Percentiles rank a stretch among this genome's conserved stretches.
phyloP scores from a whole-genome alignment of 2,329 filamentous ascomycete genomes.

The Scedosporium dehoogii region DNA sequence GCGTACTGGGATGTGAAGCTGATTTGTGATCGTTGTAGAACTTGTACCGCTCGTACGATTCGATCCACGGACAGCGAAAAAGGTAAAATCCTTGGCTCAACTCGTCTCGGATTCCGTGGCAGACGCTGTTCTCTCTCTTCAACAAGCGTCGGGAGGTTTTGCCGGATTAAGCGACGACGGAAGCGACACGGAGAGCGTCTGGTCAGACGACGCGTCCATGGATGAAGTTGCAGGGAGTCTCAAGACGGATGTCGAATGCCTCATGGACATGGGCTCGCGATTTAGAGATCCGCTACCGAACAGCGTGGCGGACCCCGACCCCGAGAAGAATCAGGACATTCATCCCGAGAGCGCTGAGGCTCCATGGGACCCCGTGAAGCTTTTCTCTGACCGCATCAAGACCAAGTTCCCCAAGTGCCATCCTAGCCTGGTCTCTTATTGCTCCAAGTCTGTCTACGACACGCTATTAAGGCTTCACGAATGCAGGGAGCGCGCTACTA shows the following conservation, averaged over 20 bases:
- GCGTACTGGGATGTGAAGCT: too few relatives aligned
- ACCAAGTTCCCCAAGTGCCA: background rate
- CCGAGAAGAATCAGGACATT: background rate
- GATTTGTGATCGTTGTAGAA: too few relatives aligned
- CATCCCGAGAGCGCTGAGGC: background rate
- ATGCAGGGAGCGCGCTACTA: background rate
- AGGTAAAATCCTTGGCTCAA: too few relatives aligned
- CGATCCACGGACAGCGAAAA: too few relatives aligned
- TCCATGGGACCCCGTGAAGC: background rate
- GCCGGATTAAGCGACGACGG: background rate
- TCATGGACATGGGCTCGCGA: background rate
- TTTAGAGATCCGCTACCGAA: background rate
- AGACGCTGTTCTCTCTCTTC: background rate
- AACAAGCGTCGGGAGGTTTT: background rate
- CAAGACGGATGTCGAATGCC: background rate
- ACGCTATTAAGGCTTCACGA: background rate
- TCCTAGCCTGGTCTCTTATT: background rate
- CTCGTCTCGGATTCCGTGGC: background rate
- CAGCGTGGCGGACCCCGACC: background rate
- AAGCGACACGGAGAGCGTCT: background rate
- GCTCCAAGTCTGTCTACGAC: background rate
- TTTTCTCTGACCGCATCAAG: background rate
- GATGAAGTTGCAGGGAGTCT: background rate
- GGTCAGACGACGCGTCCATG: background rate
- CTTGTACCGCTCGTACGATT: too few relatives aligned